Evolutionary conservation across 495 filamentous ascomycete species (phyloP).

Genomic region (Clavariopsis aquatica): DNA sequence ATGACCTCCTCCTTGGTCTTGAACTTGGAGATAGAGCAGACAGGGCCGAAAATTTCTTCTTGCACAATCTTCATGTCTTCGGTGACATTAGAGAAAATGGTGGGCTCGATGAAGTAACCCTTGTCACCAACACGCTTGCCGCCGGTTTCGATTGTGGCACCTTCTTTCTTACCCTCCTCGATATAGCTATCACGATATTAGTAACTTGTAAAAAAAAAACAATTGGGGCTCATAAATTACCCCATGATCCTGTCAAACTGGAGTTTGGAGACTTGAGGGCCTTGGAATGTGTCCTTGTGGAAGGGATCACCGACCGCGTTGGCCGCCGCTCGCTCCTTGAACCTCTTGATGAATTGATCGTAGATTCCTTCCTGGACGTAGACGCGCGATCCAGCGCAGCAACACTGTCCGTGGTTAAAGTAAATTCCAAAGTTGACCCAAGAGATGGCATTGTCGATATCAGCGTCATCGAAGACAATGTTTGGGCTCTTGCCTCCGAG

Average conservation of each 20-base stretch:
- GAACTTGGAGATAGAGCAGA: conserved; percentile 93
- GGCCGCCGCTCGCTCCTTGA: conserved; percentile 79
- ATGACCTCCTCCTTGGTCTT: conserved; percentile 83
- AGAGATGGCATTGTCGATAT: conserved; percentile 93
- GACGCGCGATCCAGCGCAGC: conserved; percentile 93
- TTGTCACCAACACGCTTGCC: conserved; percentile 85
- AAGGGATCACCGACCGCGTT: conserved; percentile 96
- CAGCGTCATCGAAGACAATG: conserved; percentile 93
- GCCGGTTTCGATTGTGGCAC: conserved; percentile 81
- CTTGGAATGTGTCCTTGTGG: conserved; percentile 85
- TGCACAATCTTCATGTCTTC: conserved; percentile 96
- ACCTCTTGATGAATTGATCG: conserved; percentile 85
- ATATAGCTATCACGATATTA: conserved; percentile 64
- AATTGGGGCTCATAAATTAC: conserved; percentile 38
- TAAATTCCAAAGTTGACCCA: conserved; percentile 99
- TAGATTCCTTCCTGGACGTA: conserved; percentile 96
- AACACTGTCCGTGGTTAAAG: conserved; percentile 99
- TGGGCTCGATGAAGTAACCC: conserved; percentile 98
- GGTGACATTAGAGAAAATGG: conserved; percentile 89
- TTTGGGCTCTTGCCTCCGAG: conserved; percentile 98
- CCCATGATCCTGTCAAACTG: conserved; percentile 98
- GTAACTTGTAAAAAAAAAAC: not conserved
- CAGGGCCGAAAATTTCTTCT: conserved; percentile 98
- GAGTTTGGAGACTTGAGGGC: conserved; percentile 90
- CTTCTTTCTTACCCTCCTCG: conserved; percentile 79